phyloP scores from a whole-genome alignment of 257 asterid genomes.

The Scutellaria baicalensis region DNA sequence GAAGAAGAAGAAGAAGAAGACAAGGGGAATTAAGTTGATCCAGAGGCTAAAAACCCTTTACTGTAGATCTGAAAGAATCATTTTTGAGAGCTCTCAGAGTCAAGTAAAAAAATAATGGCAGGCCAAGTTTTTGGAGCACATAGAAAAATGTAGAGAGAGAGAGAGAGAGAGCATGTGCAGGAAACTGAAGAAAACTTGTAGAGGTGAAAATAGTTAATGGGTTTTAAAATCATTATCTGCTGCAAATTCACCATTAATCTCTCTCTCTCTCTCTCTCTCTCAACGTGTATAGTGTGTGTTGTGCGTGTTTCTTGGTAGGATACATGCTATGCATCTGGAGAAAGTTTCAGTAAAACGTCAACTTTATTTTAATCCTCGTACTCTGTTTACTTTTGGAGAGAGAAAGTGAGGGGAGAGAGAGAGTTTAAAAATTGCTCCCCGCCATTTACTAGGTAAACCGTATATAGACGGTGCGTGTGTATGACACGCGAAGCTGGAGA shows the following conservation, averaged over 20 bases:
- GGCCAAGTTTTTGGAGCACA: conserved; percentile 34
- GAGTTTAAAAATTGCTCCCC: conserved; percentile 39
- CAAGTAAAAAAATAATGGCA: conserved; percentile 24
- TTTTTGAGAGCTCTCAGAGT: conserved; percentile 16
- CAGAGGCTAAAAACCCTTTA: conserved; percentile 20
- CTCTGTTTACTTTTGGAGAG: background rate
- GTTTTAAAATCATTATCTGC: background rate
- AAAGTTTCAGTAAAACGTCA: background rate
- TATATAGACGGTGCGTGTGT: conserved; percentile 23
- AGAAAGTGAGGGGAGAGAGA: conserved; percentile 12
- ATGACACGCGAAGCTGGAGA: conserved; percentile 6
- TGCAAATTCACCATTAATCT: background rate
- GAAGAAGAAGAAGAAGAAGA: conserved; percentile 4
- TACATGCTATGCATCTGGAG: conserved; percentile 16
- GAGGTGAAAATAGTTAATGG: conserved; percentile 15
- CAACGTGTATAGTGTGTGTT: conserved; percentile 22
- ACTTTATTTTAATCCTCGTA: conserved; percentile 6
- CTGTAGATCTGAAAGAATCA: conserved; percentile 41
- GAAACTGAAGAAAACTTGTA: background rate
- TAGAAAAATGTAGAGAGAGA: conserved; percentile 34
- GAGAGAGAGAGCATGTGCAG: conserved; percentile 56
- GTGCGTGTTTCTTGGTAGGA: conserved; percentile 28
- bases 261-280: no score
- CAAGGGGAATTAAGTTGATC: conserved; percentile 11
- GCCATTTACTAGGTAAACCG: conserved; percentile 41